These are phyloP conservation scores for Malassezia brasiliensis DNA, from an alignment of 1,284 basidiomycete species.

Conservation along the genomic window DNA sequence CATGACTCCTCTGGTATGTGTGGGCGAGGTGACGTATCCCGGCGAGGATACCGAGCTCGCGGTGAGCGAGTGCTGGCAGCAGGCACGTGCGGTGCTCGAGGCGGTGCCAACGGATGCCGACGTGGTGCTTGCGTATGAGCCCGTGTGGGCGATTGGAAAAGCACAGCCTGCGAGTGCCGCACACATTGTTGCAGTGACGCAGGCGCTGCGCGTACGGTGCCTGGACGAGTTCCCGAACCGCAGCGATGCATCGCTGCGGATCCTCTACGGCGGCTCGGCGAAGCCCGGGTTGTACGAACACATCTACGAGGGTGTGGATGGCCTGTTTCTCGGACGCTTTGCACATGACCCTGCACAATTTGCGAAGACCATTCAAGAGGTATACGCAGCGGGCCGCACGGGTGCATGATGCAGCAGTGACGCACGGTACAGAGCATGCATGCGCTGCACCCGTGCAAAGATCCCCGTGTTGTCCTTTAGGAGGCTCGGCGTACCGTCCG, in stretches of 20 bases:
- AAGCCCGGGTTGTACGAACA: constrained; percentile 34
- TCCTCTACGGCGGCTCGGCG: constrained; percentile 39
- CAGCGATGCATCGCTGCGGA: constrained; percentile 22
- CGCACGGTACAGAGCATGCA: constrained; percentile 3
- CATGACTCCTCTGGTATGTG: constrained; percentile 38
- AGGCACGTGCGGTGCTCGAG: constrained; percentile 28
- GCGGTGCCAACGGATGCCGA: constrained; percentile 13
- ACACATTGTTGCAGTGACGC: constrained; percentile 38
- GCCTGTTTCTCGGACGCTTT: constrained; percentile 38
- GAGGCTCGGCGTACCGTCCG: not conserved
- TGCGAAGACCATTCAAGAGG: constrained; percentile 31
- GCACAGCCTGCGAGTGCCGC: constrained; percentile 30
- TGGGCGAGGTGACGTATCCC: constrained; percentile 29
- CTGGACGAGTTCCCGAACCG: constrained; percentile 12
- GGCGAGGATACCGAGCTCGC: constrained; percentile 23
- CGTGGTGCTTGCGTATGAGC: constrained; percentile 39
- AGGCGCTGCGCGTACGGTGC: constrained; percentile 23
- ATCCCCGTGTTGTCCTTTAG: constrained; percentile 3
- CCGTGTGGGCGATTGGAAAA: constrained; percentile 42
- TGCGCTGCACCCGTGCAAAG: constrained; percentile 10
- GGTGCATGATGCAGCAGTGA: not conserved
- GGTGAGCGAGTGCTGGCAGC: constrained; percentile 34
- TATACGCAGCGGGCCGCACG: constrained; percentile 3
- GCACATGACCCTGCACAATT: constrained; percentile 37
- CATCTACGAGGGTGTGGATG: constrained; percentile 36